These are phyloP conservation scores for Beauveria australis DNA, from an alignment of 2,329 filamentous ascomycete species.

Conservation along the genomic window DNA sequence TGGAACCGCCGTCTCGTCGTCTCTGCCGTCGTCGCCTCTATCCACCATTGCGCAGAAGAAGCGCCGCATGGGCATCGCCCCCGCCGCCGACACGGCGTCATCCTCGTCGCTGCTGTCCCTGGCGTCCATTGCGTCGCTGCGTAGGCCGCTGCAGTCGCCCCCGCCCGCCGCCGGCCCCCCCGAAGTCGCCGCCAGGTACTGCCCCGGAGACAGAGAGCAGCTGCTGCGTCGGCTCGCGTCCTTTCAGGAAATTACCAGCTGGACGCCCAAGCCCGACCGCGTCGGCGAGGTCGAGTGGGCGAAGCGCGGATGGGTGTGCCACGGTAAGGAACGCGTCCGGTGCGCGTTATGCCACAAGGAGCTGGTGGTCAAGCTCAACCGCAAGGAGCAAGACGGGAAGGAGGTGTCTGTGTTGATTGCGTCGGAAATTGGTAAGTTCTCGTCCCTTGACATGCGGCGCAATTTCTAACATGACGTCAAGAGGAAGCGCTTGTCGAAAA, in stretches of 20 bases:
- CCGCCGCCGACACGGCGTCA: constrained; percentile 15
- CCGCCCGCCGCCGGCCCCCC: constrained; percentile 12
- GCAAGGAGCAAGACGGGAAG: constrained; percentile 47
- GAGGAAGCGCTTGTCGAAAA: constrained; percentile 65
- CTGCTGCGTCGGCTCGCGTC: constrained; percentile 76
- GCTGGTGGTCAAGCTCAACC: constrained; percentile 69
- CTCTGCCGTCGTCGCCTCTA: background rate
- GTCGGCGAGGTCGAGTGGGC: constrained; percentile 93
- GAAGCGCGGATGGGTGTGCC: constrained; percentile 83
- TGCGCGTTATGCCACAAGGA: constrained; percentile 82
- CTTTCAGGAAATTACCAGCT: constrained; percentile 84
- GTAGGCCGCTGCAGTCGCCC: constrained; percentile 9
- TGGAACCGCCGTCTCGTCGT: background rate
- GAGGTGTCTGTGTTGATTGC: constrained; percentile 45
- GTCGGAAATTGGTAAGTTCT: constrained; percentile 46
- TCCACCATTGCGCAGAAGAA: constrained; percentile 32
- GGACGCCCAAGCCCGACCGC: constrained; percentile 82
- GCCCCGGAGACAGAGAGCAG: constrained; percentile 74
- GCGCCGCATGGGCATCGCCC: constrained; percentile 39
- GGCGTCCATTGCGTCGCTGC: constrained; percentile 12
- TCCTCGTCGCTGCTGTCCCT: constrained; percentile 19
- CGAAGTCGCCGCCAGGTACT: constrained; percentile 57
- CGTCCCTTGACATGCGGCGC: background rate
- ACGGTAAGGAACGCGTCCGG: constrained; percentile 71
- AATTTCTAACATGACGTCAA: constrained; percentile 18